Evolutionary conservation across 257 asterid genomes (phyloP).

Genomic region (Primulina huaijiensis): DNA sequence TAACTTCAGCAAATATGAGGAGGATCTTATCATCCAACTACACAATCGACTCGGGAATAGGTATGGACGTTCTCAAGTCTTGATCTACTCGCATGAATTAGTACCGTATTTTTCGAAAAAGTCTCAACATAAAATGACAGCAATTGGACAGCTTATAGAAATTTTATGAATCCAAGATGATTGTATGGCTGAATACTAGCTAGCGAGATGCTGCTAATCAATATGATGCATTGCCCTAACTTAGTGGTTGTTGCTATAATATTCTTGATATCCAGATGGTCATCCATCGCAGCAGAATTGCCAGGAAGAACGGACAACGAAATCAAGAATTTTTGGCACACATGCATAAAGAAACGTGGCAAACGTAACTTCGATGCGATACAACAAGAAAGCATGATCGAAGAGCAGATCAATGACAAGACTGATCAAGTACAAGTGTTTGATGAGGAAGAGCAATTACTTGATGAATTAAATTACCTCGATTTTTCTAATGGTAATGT

Average conservation of each 20-base stretch:
- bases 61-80: slow-evolving; percentile 18
- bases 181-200: neutral
- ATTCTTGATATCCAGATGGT: slow-evolving; percentile 17
- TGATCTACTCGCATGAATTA: neutral
- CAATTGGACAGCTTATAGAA: neutral
- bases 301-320: slow-evolving; percentile 21
- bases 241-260: neutral
- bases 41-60: slow-evolving; percentile 44
- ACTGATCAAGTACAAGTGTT: neutral
- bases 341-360: neutral
- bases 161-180: neutral
- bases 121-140: too few relatives aligned
- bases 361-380: neutral
- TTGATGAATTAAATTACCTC: neutral
- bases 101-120: neutral
- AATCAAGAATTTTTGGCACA: slow-evolving; percentile 21
- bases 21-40: slow-evolving; percentile 35
- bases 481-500: neutral
- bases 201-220: neutral
- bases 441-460: neutral
- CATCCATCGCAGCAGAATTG: slow-evolving; percentile 14
- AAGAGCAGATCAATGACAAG: neutral
- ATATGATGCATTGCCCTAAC: neutral
- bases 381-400: neutral
- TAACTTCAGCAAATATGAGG: slow-evolving; percentile 38